Evolutionary conservation across 2,329 filamentous ascomycete genomes (phyloP), one percentile per base, ranked within the genome.

Genomic region (Penicillium freii): DNA sequence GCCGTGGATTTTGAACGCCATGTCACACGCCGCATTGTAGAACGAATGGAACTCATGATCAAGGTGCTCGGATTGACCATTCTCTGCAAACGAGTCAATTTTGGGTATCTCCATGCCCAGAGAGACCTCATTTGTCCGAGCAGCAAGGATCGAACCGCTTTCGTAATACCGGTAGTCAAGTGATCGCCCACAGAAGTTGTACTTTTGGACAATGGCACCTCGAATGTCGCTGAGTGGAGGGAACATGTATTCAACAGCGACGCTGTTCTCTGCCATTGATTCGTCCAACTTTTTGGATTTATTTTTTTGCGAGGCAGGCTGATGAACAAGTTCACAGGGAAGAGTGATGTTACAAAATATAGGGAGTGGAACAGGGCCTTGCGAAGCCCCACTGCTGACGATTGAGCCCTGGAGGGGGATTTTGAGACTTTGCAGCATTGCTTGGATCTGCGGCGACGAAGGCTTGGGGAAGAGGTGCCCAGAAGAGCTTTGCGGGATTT

Each of bases 1-100:
- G 7, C 33, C 48, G 25, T 73, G 67, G 42, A 75, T 56, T 53
- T 71, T 62, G 58, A 77, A 76, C 25, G 75, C 73, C 66, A 77
- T 65, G 11, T 68, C 63, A 54, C 74, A 77, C 17, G 75, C 71
- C 13, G 69, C 59, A 6, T 58, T 67, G 48, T 76, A 77, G 47
- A 77, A 75, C 0, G 68, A 68, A 51, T 70, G 62, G 51, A 77
- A 76, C 11, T 68, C 59, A 1, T 58, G 52, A 44, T 67, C 58
- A 36, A 69, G 53, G 34, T 62, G 54, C 9, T 49, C 52, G 19
- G 51, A 39, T 25, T 49, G 39, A 11, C 49, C 38, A n/a, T 44
- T 50, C 15, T 60, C 54, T 13, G 59, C 49, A 1, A 36, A 25
- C 9, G 50, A 43, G 9, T 45, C 40, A 13, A 40, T 19, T 23